Evolutionary conservation across 2,329 filamentous ascomycete species (phyloP), one percentile per base, ranked within the genome.

Genomic region (Calonectria hongkongensis): DNA sequence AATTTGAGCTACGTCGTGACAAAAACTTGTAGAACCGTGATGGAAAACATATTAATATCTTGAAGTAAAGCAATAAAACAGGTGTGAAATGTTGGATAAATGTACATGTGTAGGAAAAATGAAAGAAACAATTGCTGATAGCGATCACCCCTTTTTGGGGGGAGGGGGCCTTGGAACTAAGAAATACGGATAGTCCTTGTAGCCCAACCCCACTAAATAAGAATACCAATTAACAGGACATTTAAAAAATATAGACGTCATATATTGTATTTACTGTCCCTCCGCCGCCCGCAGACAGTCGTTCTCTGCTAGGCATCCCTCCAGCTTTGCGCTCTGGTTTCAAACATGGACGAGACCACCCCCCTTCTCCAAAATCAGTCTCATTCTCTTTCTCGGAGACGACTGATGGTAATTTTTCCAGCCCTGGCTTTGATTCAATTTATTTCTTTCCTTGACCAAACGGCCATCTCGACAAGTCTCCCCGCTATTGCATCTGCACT

Each of bases 371-470:
- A 58, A 39, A 25, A 58, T 15, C 51, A 58, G 5, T 39, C 30
- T 15, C 33, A 58, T 16, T 3, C 18, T 25, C 51, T 58, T 16
- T 25, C 51, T 1, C 33, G 15, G n/a, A 58, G 30, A 25, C n/a
- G 33, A 2, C 30, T 58, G 4, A 25, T 58, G 30, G 9, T 58
- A 9, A 18, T 58, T 12, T 58, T 58, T 8, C 51, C 51, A 1
- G 51, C 51, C 1, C 51, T 58, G 1, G 51, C 51, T n/a, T 36
- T 58, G 51, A 58, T 58, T 21, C 51, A 58, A 16, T 58, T 58
- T 13, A 58, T 9, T 3, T 58, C 51, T 15, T 58, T 58, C 18
- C 51, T 58, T 2, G 51, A 58, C n/a, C 51, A 58, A 39, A 58
- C 51, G 1, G 51, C 51, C 51, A 39, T 58, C 33, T 58, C 51